These are phyloP conservation scores for Psilocybe tampanensis DNA, from an alignment of 768 basidiomycete species.

Conservation along the genomic window DNA sequence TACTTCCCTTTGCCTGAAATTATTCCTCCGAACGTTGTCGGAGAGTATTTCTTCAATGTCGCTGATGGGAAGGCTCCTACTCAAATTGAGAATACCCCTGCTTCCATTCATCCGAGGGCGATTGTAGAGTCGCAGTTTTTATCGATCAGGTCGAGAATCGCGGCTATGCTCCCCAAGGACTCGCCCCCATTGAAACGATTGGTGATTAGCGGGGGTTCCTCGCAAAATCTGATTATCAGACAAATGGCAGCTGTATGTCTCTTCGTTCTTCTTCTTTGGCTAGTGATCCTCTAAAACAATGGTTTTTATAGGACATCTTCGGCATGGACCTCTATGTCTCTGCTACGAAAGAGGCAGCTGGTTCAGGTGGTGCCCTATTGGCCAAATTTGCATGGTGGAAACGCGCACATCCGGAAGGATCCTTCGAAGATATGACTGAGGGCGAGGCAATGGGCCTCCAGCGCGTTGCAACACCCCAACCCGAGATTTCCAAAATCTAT, in stretches of 20 bases:
- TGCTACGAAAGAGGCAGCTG: conserved; percentile 68
- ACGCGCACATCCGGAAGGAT: conserved; percentile 41
- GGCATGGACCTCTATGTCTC: conserved; percentile 74
- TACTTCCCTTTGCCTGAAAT: conserved; percentile 89
- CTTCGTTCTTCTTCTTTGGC: conserved; percentile 25
- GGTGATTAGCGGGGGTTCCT: conserved; percentile 79
- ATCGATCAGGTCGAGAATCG: conserved; percentile 74
- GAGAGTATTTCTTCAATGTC: conserved; percentile 64
- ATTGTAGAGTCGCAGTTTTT: conserved; percentile 87
- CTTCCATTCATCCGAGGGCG: conserved; percentile 63
- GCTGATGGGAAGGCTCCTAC: conserved; percentile 26
- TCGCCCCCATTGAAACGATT: conserved; percentile 62
- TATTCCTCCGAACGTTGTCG: conserved; percentile 76
- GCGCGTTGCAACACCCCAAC: conserved; percentile 62
- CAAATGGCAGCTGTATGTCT: conserved; percentile 68
- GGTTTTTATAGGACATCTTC: conserved; percentile 59
- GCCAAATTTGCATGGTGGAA: conserved; percentile 77
- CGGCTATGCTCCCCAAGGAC: conserved; percentile 63
- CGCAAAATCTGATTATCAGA: conserved; percentile 70
- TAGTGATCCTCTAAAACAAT: background rate
- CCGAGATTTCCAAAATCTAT: conserved; percentile 50
- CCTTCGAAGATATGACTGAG: conserved; percentile 67
- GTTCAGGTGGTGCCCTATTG: conserved; percentile 70
- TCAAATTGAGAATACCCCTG: conserved; percentile 40
- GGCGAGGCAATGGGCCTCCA: conserved; percentile 53